Base-by-base conservation (phyloP, 352 stramenopile species). In the Phytophthora hybrid region DNA sequence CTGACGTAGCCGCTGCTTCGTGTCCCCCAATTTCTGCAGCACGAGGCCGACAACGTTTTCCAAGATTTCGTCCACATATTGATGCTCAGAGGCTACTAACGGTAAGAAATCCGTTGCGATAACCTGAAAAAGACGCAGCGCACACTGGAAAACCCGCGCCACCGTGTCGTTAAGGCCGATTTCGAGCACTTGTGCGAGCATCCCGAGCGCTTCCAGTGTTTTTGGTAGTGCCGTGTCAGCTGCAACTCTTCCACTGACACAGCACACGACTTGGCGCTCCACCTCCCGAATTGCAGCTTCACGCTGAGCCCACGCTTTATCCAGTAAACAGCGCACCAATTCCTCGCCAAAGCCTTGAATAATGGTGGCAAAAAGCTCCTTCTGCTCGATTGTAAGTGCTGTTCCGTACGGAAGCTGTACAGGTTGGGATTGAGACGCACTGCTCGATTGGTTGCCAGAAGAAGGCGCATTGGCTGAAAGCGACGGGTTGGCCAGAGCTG, bases 221-320 rank as follows among this genome's bases (percentile, higher is more conserved):
- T 90, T 92, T 0, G 84, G 66, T 0, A 91, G 62, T n/a, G 80
- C 72, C 4, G 82, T 86, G 10, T 91, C 84, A 1, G 72, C 41
- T 14, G 77, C 61, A 2, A 77, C 57, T 66, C 83, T 82, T 18
- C 82, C 80, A 60, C 79, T 93, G 1, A 69, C 76, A 16, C 82
- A 88, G 31, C 81, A 85, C 0, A 91, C 60, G 0, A 95, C 83
- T 31, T 87, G 78, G 5, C 86, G 87, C 49, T 95, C 87, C 4
- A 95, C 81, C 44, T 94, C 87, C 5, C 89, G 87, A 26, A 95
- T 74, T 2, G 87, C 89, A 6, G 86, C 84, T 51, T 95, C 89
- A 2, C 89, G 80, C 21, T 92, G 87, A 18, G 89, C 83, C 89
- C 89, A 95, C 2, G 82, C 85, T 21, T 95, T 95, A 66, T 95